Percentiles rank a stretch among this genome's conserved stretches.
phyloP scores from a whole-genome alignment of 805 yeast genomes.

The Phaffomyces opuntiae region DNA sequence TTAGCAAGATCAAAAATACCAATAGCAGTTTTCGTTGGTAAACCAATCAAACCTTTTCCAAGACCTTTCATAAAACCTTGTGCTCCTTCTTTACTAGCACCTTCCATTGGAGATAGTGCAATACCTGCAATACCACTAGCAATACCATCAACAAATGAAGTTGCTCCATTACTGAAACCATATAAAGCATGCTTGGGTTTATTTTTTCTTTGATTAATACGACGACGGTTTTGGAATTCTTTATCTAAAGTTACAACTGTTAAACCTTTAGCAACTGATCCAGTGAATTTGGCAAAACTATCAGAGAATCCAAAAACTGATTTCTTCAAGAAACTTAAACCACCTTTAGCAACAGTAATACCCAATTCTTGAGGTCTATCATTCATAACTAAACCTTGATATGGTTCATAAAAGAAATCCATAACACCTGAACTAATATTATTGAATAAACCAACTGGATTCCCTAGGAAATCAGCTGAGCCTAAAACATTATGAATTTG shows the following conservation, averaged over 20 bases:
- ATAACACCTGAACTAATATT: conserved; percentile 90
- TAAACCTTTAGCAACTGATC: conserved; percentile 89
- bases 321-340: conserved; percentile 86
- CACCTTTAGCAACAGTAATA: conserved; percentile 93
- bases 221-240: conserved; percentile 74
- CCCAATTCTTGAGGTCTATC: conserved; percentile 96
- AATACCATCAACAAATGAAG: conserved; percentile 79
- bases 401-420: conserved; percentile 96
- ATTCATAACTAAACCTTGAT: conserved; percentile 88
- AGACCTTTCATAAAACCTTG: conserved; percentile 89
- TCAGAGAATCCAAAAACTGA: conserved; percentile 94
- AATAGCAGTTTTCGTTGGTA: conserved; percentile 95
- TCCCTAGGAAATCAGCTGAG: conserved; percentile 93
- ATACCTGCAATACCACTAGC: conserved; percentile 86
- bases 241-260: conserved; percentile 86
- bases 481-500: conserved; percentile 92
- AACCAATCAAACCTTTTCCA: conserved; percentile 90
- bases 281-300: conserved; percentile 87
- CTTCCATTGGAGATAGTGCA: conserved; percentile 86
- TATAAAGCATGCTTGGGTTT: conserved; percentile 78
- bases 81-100: conserved; percentile 85
- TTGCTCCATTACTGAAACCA: conserved; percentile 81
- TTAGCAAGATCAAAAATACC: conserved; percentile 91
- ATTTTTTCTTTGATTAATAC: conserved; percentile 68
- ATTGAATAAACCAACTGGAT: conserved; percentile 94